Conservation (phyloP, 129 eudicot genomes). For the Flaveria brownii region DNA sequence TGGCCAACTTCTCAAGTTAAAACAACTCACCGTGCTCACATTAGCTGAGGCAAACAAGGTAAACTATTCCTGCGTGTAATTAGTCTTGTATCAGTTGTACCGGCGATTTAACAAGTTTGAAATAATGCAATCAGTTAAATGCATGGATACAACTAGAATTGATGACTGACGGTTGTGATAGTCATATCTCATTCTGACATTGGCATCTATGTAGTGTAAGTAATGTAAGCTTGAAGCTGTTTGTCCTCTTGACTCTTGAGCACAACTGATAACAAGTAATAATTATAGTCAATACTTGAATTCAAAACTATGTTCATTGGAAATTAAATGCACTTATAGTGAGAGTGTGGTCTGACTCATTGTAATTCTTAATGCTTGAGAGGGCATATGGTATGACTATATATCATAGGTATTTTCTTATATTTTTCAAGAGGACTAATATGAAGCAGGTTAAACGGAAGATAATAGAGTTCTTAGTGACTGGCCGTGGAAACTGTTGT, state of each 20-base stretch:
- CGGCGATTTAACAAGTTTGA: background rate
- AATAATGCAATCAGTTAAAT: background rate
- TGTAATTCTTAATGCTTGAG: background rate
- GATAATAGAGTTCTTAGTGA: background rate
- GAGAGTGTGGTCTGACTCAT: background rate
- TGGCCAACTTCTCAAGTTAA: constrained; percentile 76
- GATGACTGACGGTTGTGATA: background rate
- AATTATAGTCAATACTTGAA: background rate
- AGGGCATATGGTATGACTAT: background rate
- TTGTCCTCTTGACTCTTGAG: background rate
- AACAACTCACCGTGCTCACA: constrained; percentile 84
- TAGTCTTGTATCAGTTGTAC: constrained; percentile 9
- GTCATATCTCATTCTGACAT: background rate
- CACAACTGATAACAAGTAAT: background rate
- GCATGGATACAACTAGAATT: background rate
- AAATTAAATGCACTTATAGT: background rate
- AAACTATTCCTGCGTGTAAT: background rate
- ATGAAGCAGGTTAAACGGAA: background rate
- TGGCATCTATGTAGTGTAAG: background rate
- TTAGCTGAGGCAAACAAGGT: constrained; percentile 93
- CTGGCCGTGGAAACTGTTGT: background rate
- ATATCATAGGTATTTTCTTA: background rate
- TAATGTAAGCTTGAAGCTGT: constrained; percentile 10
- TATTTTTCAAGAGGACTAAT: background rate
- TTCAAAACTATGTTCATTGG: background rate